phyloP scores from a whole-genome alignment of 495 filamentous ascomycete genomes.

The Aspergillus diversus region DNA sequence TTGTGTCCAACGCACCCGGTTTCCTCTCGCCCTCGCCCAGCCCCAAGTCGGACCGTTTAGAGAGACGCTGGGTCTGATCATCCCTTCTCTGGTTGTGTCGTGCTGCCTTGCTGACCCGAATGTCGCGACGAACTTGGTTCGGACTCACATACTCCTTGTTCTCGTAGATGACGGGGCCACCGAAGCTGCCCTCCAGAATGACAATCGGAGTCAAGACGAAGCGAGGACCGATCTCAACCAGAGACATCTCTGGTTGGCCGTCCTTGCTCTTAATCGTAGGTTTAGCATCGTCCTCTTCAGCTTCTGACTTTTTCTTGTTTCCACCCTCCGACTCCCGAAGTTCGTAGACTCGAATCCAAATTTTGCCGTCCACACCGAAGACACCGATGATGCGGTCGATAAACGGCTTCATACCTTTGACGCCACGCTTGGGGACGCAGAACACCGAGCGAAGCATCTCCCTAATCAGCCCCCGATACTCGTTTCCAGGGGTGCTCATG shows the following conservation, averaged over 20 bases:
- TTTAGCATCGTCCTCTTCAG: slow-evolving; percentile 39
- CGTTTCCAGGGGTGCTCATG: slow-evolving; percentile 45
- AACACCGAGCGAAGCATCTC: slow-evolving; percentile 93
- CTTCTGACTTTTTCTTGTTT: slow-evolving; percentile 37
- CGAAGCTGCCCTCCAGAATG: slow-evolving; percentile 93
- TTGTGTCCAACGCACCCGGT: slow-evolving; percentile 76
- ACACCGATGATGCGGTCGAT: slow-evolving; percentile 94
- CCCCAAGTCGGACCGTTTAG: slow-evolving; percentile 76
- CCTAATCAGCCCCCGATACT: slow-evolving; percentile 49
- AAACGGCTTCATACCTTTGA: slow-evolving; percentile 92
- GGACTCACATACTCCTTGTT: slow-evolving; percentile 98
- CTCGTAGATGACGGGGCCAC: slow-evolving; percentile 96
- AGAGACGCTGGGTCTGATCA: slow-evolving; percentile 67
- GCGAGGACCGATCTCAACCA: slow-evolving; percentile 93
- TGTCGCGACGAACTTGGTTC: slow-evolving; percentile 86
- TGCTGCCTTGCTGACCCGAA: slow-evolving; percentile 72
- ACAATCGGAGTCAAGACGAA: slow-evolving; percentile 96
- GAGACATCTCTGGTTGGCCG: slow-evolving; percentile 66
- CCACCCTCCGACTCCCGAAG: slow-evolving; percentile 76
- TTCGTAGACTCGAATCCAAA: slow-evolving; percentile 96
- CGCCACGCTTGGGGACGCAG: slow-evolving; percentile 80
- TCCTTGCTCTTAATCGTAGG: slow-evolving; percentile 41
- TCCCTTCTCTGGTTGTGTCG: slow-evolving; percentile 76
- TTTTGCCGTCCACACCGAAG: slow-evolving; percentile 89
- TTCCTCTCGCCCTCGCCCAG: slow-evolving; percentile 66